Conservation (phyloP, 495 filamentous ascomycete genomes). For the Jackrogersella multiformis region DNA sequence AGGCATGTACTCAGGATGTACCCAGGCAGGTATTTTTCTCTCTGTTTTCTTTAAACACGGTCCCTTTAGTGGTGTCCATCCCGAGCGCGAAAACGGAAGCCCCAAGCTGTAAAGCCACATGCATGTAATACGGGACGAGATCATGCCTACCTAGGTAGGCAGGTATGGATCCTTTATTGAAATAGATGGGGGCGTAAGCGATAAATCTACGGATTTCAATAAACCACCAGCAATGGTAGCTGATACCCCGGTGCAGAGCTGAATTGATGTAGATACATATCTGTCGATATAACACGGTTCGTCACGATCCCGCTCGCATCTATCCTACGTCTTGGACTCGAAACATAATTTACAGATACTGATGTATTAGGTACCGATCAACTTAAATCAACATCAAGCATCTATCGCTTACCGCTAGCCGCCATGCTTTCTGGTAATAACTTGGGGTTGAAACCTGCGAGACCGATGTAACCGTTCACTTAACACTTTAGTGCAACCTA, state of each 20-base stretch:
- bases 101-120: background rate
- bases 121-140: slow-evolving; percentile 8
- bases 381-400: too few species aligned
- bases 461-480: slow-evolving; percentile 4
- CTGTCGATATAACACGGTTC: background rate
- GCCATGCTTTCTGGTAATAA: slow-evolving; percentile 1
- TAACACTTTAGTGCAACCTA: slow-evolving; percentile 10
- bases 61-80: background rate
- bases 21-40: background rate
- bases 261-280: background rate
- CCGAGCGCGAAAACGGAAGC: background rate
- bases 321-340: background rate
- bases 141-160: too few species aligned
- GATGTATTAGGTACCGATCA: background rate
- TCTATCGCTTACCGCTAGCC: slow-evolving; percentile 14
- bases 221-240: background rate
- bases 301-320: slow-evolving; percentile 4
- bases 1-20: too few species aligned
- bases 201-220: background rate
- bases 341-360: background rate
- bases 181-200: slow-evolving; percentile 2
- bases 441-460: slow-evolving; percentile 1
- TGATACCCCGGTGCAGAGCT: background rate
- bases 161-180: background rate
- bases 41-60: background rate